Evolutionary conservation across 192 early-diverging fungal species (phyloP), one percentile per base, ranked within the genome.

Genomic region (Backusella westeae): DNA sequence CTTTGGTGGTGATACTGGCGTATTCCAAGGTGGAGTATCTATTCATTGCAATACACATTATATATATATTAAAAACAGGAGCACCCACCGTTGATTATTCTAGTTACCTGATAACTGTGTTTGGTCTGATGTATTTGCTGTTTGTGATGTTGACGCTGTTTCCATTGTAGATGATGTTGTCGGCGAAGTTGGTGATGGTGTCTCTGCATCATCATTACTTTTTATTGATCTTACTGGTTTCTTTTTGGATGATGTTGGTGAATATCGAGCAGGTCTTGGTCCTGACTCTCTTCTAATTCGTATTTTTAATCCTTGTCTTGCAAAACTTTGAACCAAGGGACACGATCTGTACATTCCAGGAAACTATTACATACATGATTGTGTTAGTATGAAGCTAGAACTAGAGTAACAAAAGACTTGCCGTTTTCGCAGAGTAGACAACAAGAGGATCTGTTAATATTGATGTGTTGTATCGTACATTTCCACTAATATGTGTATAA

Each of bases 251-350:
- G 46, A 23, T 66, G 63, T 68, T 4, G 67, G 29, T 68, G 34
- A 63, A 63, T 71, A 71, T 49, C 70, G 63, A 21, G 72, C 21
- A 26, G 72, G 72, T 32, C 52, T 74, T 70, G 75, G 75, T n/a
- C 35, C 67, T 10, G 76, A 77, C 82, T 96, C 95, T 77, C 96
- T 98, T 59, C 96, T 84, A 75, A 98, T 95, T 63, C 95, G 87
- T 59, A 98, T 96, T 80, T 97, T 97, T 36, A 98, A 86, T 1
- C 96, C 96, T 77, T 98, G 96, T 69, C 95, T 93, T 8, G 96
- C 96, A 91, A 98, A 97, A 7, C 88, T 89, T 75, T 93, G 89
- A 14, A 94, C 94, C 21, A 98, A 81, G 39, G 83, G 87, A 4
- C 95, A 96, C 6, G 94, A 95, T 77, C 94, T 94, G 34, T 75